Evolutionary conservation across 192 early-diverging fungal genomes (phyloP), one percentile per base, ranked within the genome.

Genomic region (Backusella tuberculispora): DNA sequence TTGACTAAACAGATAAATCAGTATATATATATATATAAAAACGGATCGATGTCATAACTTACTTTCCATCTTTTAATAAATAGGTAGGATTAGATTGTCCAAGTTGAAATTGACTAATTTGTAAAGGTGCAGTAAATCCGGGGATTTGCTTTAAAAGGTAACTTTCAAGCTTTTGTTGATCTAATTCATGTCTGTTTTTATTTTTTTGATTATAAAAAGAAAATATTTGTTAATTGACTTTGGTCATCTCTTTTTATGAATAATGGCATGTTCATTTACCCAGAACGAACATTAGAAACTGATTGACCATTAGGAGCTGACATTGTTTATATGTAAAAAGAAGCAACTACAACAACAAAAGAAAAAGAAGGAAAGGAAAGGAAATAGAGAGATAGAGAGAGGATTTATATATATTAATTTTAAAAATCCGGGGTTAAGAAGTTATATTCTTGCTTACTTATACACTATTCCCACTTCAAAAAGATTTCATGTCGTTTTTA

Each of bases 21-120:
- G 4, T 45, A 69, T 45, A 4, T 10, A n/a, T 44, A 17, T 69
- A 4, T 41, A 66, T 15, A 13, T 43, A 74, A 64, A 1, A 15
- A 76, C 41, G 53, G 1, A 60, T 60, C 5, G 46, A n/a, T 56
- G n/a, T 12, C 5, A 60, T 24, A n/a, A 50, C 53, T 69, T 86
- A 91, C 91, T 88, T 89, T 68, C 83, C 83, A 67, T 93, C 93
- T 17, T 83, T 88, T 45, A 99, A 78, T 48, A 96, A 86, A 71
- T 95, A 99, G 7, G 97, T 99, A 8, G 97, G 97, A 76, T 99
- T 99, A 80, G 92, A 94, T 75, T 97, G 96, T 0, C 97, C 97
- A 7, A 94, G 83, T 69, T 91, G 92, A 81, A 99, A 99, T 85
- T 99, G 96, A 67, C 86, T 85, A 47, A 97, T 76, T 14, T 87